Percentiles rank a stretch among this genome's conserved stretches.
Evolutionary conservation across 2,329 filamentous ascomycete species (phyloP).

Genomic region (Fusarium concolor): DNA sequence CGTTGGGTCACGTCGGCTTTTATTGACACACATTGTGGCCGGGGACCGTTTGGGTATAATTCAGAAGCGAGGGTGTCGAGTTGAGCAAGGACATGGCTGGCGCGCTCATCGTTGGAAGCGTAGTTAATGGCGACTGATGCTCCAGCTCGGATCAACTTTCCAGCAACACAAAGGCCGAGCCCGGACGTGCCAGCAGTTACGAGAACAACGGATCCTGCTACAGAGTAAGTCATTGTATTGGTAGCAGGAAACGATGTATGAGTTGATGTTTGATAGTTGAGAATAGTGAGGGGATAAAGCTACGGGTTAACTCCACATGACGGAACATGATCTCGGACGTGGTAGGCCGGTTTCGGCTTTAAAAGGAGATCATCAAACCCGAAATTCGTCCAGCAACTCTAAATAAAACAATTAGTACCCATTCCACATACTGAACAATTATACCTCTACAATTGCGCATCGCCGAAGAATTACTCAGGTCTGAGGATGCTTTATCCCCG

Average conservation of each 20-base stretch:
- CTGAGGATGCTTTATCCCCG: neutral
- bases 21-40: neutral
- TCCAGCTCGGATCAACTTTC: neutral
- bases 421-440: neutral
- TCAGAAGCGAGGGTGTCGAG: neutral
- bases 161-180: neutral
- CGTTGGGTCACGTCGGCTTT: neutral
- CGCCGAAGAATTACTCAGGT: neutral
- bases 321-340: neutral
- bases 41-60: accelerated
- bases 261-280: neutral
- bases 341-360: neutral
- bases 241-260: too few species aligned
- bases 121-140: slow-evolving; percentile 8
- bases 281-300: neutral
- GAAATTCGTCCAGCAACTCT: neutral
- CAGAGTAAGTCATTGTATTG: neutral
- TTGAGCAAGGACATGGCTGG: neutral
- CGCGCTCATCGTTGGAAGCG: neutral
- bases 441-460: neutral
- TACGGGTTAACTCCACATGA: slow-evolving; percentile 4
- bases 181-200: slow-evolving; percentile 9
- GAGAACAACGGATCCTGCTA: neutral
- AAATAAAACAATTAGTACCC: too few species aligned
- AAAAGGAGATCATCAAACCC: too few species aligned